A percentile compares a stretch with the other conserved stretches of the same genome.
phyloP scores from a whole-genome alignment of 139 green algal species.

The Microglena sp. region DNA sequence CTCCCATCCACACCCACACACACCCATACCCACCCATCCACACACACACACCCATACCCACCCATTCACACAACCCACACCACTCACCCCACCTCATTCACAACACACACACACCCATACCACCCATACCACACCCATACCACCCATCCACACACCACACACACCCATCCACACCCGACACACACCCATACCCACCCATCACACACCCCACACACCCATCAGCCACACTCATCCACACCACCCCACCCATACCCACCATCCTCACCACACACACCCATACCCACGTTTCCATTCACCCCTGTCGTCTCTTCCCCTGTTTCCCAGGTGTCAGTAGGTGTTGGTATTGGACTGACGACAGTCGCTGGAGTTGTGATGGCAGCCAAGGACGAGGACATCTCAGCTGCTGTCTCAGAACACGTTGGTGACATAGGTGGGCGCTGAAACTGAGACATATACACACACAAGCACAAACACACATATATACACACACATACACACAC shows the following conservation, averaged over 20 bases:
- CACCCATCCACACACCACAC: not conserved
- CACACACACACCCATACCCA: not conserved
- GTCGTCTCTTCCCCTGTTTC: not conserved
- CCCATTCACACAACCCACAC: not conserved
- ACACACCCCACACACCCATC: not conserved
- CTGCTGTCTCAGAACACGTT: not conserved
- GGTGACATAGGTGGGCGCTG: not conserved
- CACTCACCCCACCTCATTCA: no score
- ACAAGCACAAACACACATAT: no score
- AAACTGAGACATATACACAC: no score
- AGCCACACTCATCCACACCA: no score
- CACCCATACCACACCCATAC: not conserved
- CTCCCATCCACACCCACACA: not conserved
- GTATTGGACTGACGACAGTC: not conserved
- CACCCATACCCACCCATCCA: not conserved
- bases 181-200: no score
- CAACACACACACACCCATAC: not conserved
- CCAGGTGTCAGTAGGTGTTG: slow-evolving; percentile 17
- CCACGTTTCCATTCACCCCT: not conserved
- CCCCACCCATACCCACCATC: not conserved
- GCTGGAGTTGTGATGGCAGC: not conserved
- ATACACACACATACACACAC: no score
- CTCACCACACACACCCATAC: not conserved
- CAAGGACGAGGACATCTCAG: slow-evolving; percentile 3
- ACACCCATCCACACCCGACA: not conserved